Conservation (phyloP, 1,139 yeast genomes). For the Diutina ranongensis region DNA sequence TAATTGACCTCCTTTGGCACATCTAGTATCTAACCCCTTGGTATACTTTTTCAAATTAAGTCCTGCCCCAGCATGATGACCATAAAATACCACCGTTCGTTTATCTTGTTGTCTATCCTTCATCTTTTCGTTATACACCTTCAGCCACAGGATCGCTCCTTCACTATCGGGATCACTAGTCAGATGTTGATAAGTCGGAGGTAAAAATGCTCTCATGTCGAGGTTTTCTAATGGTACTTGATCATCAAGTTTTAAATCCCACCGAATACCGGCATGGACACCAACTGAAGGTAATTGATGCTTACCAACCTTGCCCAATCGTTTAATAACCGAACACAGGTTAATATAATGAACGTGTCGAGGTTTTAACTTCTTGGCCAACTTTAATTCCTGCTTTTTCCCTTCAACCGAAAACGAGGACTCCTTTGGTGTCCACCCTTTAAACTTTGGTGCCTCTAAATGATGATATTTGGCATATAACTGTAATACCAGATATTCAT, state of each 20-base stretch:
- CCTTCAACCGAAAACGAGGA: not conserved
- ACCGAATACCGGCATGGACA: conserved; percentile 68
- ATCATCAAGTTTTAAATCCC: conserved; percentile 45
- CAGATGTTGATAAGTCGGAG: conserved; percentile 41
- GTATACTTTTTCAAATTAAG: conserved; percentile 53
- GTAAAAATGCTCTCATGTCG: conserved; percentile 48
- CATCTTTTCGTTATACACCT: conserved; percentile 46
- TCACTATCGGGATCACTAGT: conserved; percentile 38
- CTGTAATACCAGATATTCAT: conserved; percentile 58
- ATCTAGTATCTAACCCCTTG: conserved; percentile 73
- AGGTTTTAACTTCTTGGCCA: conserved; percentile 50
- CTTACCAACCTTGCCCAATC: conserved; percentile 33
- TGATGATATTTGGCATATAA: conserved; percentile 51
- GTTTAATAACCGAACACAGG: conserved; percentile 51
- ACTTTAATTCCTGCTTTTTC: conserved; percentile 42
- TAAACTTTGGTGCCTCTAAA: conserved; percentile 23
- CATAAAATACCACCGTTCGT: conserved; percentile 55
- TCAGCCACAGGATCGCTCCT: conserved; percentile 52
- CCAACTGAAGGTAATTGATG: conserved; percentile 27
- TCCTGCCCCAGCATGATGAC: conserved; percentile 82
- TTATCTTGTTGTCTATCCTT: conserved; percentile 19
- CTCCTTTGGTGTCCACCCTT: not conserved
- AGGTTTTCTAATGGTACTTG: conserved; percentile 53
- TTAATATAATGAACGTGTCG: conserved; percentile 49
- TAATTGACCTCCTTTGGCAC: conserved; percentile 64